Base-by-base conservation (phyloP, 78 protist genomes). In the Mantamonas sphyraenae region DNA sequence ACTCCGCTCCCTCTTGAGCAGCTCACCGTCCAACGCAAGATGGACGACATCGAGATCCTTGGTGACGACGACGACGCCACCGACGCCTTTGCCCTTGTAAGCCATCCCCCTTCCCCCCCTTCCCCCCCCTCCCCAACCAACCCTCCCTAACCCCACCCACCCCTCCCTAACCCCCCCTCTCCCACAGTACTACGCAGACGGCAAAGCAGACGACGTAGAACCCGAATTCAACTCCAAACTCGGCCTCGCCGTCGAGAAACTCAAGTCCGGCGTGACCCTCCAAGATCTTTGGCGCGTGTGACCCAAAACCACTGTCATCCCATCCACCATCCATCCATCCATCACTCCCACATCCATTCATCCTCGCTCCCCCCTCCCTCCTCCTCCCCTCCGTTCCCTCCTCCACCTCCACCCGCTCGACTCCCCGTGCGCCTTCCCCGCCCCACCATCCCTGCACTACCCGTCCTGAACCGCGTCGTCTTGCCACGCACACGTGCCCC, bases 161-260 rank as follows among this genome's bases (percentile, higher is more conserved):
- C n/a, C n/a, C n/a, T n/a, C n/a, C n/a, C n/a, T n/a, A n/a, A n/a
- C n/a, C n/a, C n/a, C n/a, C n/a, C n/a, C n/a, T n/a, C n/a, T n/a
- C n/a, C n/a, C n/a, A n/a, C n/a, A n/a, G 45, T 77, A 67, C 73
- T 76, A 56, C 47, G 80, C 71, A 3, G 71, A 67, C 43, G 71
- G 75, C 35, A 43, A 16, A 34, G n/a, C n/a, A n/a, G n/a, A 33
- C 16, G 64, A 19, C 64, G 17, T 31, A 19, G 30, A 63, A 63
- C 12, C 20, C 31, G 28, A 63, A 63, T 7, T 28, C 68, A 7
- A 61, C 26, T 2, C 45, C 28, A 57, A 58, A 9, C 71, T 82
- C 20, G 88, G 88, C 22, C 62, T 83, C 24, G 82, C 88, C n/a
- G 79, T 83, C 20, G 88, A 83, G 60, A 64, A 39, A 66, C 70